phyloP scores from a whole-genome alignment of 2,329 filamentous ascomycete genomes.

The Didymella pomorum region DNA sequence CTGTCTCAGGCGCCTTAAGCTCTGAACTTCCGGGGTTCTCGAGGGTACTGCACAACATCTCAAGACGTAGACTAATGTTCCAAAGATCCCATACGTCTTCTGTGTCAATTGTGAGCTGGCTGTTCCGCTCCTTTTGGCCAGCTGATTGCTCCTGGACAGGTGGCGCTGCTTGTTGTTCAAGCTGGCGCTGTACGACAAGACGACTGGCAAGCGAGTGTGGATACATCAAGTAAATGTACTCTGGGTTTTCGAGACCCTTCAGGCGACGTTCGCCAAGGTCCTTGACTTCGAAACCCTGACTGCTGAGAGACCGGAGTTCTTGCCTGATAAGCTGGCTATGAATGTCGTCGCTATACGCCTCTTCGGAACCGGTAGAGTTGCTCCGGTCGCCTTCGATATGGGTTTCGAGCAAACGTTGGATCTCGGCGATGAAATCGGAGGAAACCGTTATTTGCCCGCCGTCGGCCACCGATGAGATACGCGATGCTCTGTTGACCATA shows the following conservation, averaged over 20 bases:
- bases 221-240: constrained; percentile 94
- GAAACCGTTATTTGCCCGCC: constrained; percentile 97
- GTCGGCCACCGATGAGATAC: constrained; percentile 93
- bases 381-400: constrained; percentile 84
- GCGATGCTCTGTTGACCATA: constrained; percentile 97
- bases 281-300: constrained; percentile 95
- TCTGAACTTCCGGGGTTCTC: constrained; percentile 71
- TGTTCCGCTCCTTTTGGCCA: constrained; percentile 68
- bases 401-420: constrained; percentile 86
- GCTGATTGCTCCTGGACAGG: constrained; percentile 56
- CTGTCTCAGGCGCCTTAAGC: constrained; percentile 81
- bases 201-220: constrained; percentile 86
- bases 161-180: constrained; percentile 51
- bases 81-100: constrained; percentile 89
- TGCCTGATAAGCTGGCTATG: constrained; percentile 80
- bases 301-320: constrained; percentile 85
- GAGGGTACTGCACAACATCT: constrained; percentile 91
- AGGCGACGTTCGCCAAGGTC: constrained; percentile 94
- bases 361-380: constrained; percentile 73
- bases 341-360: constrained; percentile 77
- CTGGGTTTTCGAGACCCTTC: constrained; percentile 96
- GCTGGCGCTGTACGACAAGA: constrained; percentile 71
- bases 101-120: constrained; percentile 78
- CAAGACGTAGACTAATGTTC: constrained; percentile 85
- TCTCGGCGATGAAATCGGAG: constrained; percentile 95